Evolutionary conservation across 352 stramenopile genomes (phyloP).

Genomic region (Globisporangium spinosum): DNA sequence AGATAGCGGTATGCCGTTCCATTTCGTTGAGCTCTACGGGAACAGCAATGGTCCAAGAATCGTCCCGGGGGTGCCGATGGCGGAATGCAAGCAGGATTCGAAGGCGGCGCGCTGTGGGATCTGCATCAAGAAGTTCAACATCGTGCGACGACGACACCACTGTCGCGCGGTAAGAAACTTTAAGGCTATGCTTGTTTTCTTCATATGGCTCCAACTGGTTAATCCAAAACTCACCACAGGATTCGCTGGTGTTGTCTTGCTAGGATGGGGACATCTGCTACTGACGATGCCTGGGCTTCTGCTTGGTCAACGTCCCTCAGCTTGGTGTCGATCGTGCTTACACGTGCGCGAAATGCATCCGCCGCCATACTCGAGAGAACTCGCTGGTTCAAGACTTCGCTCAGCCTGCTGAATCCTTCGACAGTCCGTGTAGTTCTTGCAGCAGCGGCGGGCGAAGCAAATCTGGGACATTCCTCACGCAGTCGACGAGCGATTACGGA

Average conservation of each 20-base stretch:
- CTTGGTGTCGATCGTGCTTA: slow-evolving; percentile 62
- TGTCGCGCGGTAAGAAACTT: slow-evolving; percentile 48
- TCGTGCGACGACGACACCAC: slow-evolving; percentile 66
- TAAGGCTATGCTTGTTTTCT: background rate
- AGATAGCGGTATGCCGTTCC: slow-evolving; percentile 37
- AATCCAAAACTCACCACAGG: slow-evolving; percentile 17
- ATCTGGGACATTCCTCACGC: slow-evolving; percentile 12
- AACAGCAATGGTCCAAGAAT: slow-evolving; percentile 35
- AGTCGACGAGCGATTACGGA: slow-evolving; percentile 8
- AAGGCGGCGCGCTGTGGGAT: slow-evolving; percentile 46
- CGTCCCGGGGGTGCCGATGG: slow-evolving; percentile 44
- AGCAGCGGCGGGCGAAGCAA: background rate
- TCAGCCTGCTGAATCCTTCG: slow-evolving; percentile 36
- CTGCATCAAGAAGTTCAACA: slow-evolving; percentile 61
- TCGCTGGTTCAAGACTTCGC: slow-evolving; percentile 46
- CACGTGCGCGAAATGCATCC: slow-evolving; percentile 60
- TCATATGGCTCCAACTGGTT: background rate
- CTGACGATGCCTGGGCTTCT: slow-evolving; percentile 59
- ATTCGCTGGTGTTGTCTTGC: slow-evolving; percentile 17
- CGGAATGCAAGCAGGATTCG: slow-evolving; percentile 51
- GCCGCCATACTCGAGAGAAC: slow-evolving; percentile 42
- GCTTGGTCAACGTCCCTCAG: slow-evolving; percentile 60
- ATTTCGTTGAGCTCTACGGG: slow-evolving; percentile 41
- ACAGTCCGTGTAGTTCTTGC: slow-evolving; percentile 23
- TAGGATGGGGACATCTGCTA: slow-evolving; percentile 76